Evolutionary conservation across 108 stramenopile genomes (phyloP).

Genomic region (Conticribra guillardii): DNA sequence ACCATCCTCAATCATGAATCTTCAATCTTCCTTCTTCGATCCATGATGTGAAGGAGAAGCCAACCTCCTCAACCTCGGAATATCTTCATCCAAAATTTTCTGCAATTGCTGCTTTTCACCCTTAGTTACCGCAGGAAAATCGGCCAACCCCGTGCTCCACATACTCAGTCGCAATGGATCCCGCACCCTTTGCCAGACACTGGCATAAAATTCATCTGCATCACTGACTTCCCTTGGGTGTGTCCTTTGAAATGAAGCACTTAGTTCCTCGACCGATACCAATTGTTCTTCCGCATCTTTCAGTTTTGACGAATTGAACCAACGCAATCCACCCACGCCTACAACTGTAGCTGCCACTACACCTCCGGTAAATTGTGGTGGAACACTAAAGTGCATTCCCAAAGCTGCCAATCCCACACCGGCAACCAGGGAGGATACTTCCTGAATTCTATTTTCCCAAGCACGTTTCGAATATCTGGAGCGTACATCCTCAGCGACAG

Average conservation of each 20-base stretch:
- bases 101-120: conserved; percentile 70
- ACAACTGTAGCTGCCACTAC: conserved; percentile 71
- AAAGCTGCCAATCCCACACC: conserved; percentile 49
- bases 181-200: conserved; percentile 87
- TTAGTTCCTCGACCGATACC: conserved; percentile 62
- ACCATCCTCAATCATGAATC: too few relatives aligned
- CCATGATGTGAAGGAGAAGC: conserved; percentile 81
- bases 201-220: conserved; percentile 88
- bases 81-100: conserved; percentile 82
- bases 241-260: conserved; percentile 72
- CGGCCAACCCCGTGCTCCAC: conserved; percentile 58
- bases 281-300: conserved; percentile 65
- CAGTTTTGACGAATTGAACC: conserved; percentile 75
- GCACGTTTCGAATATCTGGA: conserved; percentile 51
- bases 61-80: conserved; percentile 81
- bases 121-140: conserved; percentile 52
- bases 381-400: conserved; percentile 43
- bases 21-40: conserved; percentile 30
- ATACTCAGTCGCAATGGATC: conserved; percentile 68
- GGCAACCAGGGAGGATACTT: conserved; percentile 30
- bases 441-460: conserved; percentile 64
- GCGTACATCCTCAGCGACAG: conserved; percentile 62
- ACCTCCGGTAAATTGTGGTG: conserved; percentile 62
- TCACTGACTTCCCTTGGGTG: conserved; percentile 86
- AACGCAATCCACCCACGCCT: conserved; percentile 74